phyloP scores from a whole-genome alignment of 1,284 basidiomycete species.

The Rhodotorula sp. region DNA sequence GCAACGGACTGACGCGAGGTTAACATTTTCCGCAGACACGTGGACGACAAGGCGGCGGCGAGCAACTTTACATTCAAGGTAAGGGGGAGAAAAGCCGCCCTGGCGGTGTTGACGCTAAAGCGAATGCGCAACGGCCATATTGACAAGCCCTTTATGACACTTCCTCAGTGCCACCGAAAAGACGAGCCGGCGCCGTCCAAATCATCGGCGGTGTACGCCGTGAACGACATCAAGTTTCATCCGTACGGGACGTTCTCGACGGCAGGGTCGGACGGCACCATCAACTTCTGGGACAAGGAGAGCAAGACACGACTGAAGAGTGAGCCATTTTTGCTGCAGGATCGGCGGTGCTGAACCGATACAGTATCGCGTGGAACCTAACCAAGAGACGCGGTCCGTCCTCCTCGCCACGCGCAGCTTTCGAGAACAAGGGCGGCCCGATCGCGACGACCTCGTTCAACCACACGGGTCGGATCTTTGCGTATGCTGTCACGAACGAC shows the following conservation, averaged over 20 bases:
- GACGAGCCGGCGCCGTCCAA: constrained; percentile 34
- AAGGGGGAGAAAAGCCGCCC: background rate
- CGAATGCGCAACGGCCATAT: no score
- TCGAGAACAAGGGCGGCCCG: constrained; percentile 66
- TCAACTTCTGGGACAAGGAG: constrained; percentile 88
- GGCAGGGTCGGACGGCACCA: constrained; percentile 78
- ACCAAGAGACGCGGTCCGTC: background rate
- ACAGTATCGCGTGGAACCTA: no score
- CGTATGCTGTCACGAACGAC: constrained; percentile 56
- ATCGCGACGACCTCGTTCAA: constrained; percentile 76
- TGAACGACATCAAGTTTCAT: constrained; percentile 88
- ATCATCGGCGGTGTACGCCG: constrained; percentile 73
- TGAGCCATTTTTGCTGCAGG: constrained; percentile 50
- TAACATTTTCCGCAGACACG: constrained; percentile 57
- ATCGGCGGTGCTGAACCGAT: background rate
- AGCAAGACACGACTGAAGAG: constrained; percentile 83
- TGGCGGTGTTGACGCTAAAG: no score
- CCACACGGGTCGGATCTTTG: constrained; percentile 78
- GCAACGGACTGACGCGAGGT: no score
- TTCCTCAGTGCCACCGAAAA: constrained; percentile 38
- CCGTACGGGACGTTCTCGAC: constrained; percentile 92
- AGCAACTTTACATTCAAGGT: constrained; percentile 85
- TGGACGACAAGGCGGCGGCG: constrained; percentile 64
- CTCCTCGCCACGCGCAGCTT: constrained; percentile 54
- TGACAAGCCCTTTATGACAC: background rate